Evolutionary conservation across 371 early-diverging fungal genomes (phyloP).

Genomic region (Fennellomyces sp.): DNA sequence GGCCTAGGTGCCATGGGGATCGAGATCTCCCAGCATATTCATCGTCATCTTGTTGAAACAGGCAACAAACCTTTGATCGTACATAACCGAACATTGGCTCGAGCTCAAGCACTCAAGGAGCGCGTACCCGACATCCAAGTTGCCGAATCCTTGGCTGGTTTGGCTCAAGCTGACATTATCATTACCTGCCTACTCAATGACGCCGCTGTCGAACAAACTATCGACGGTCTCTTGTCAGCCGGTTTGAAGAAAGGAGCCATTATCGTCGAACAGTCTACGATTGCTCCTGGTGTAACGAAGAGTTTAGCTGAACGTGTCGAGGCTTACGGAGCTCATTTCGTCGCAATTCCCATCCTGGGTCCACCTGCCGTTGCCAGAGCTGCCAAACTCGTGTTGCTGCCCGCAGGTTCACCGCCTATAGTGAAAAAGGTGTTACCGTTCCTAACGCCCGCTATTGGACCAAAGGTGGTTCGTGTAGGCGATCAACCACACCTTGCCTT

Average conservation of each 20-base stretch:
- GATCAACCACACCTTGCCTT: slow-evolving; percentile 43
- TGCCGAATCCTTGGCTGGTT: slow-evolving; percentile 24
- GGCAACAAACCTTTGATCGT: slow-evolving; percentile 38
- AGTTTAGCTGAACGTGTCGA: slow-evolving; percentile 13
- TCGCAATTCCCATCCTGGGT: slow-evolving; percentile 49
- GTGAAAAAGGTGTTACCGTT: slow-evolving; percentile 20
- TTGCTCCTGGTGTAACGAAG: slow-evolving; percentile 27
- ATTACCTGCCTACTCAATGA: slow-evolving; percentile 56
- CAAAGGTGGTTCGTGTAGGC: slow-evolving; percentile 48
- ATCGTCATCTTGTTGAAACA: slow-evolving; percentile 17
- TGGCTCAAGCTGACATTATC: slow-evolving; percentile 48
- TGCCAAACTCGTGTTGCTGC: slow-evolving; percentile 33
- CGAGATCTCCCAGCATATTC: slow-evolving; percentile 47
- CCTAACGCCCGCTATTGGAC: slow-evolving; percentile 38
- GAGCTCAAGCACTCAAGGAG: slow-evolving; percentile 28
- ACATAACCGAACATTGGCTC: slow-evolving; percentile 55
- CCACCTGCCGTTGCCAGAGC: slow-evolving; percentile 37
- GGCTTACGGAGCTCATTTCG: slow-evolving; percentile 15
- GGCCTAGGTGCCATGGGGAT: slow-evolving; percentile 62
- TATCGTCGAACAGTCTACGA: slow-evolving; percentile 47
- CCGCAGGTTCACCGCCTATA: slow-evolving; percentile 15
- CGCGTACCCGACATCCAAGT: slow-evolving; percentile 27
- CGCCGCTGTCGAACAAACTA: slow-evolving; percentile 36
- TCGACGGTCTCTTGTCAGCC: slow-evolving; percentile 13
- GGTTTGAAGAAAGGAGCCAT: slow-evolving; percentile 28